phyloP scores from a whole-genome alignment of 768 basidiomycete species.

The Suillus cothurnatus region DNA sequence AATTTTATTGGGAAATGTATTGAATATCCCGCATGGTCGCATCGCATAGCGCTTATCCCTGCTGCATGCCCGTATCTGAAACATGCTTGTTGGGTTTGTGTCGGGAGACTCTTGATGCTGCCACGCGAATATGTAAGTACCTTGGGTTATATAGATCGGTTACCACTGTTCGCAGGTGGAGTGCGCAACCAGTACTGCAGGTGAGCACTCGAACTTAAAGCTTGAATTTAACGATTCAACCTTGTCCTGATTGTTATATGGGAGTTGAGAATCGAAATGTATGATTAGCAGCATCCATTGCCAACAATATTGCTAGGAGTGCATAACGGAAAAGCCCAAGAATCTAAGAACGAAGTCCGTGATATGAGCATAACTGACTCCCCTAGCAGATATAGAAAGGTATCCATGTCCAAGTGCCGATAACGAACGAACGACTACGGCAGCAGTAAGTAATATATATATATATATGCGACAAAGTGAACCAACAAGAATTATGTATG shows the following conservation, averaged over 20 bases:
- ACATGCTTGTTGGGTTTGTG: neutral
- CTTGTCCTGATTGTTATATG: neutral
- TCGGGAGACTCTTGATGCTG: neutral
- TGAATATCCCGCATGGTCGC: neutral
- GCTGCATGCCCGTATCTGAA: neutral
- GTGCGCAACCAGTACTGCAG: neutral
- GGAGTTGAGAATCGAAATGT: neutral
- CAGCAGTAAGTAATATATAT: neutral
- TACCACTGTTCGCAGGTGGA: neutral
- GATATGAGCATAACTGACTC: neutral
- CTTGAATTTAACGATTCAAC: neutral
- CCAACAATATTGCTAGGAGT: neutral
- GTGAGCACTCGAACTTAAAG: neutral
- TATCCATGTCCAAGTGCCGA: neutral
- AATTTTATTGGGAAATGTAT: neutral
- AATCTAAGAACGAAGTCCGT: constrained; percentile 1
- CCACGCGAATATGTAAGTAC: neutral
- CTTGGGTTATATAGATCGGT: neutral
- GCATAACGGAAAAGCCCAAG: neutral
- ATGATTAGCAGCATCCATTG: neutral
- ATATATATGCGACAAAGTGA: neutral
- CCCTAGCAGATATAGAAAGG: neutral
- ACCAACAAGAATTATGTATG: neutral
- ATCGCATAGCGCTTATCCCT: neutral
- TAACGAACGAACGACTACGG: neutral